Conservation (phyloP, 1,284 basidiomycete genomes). For the Ustilago crameri region DNA sequence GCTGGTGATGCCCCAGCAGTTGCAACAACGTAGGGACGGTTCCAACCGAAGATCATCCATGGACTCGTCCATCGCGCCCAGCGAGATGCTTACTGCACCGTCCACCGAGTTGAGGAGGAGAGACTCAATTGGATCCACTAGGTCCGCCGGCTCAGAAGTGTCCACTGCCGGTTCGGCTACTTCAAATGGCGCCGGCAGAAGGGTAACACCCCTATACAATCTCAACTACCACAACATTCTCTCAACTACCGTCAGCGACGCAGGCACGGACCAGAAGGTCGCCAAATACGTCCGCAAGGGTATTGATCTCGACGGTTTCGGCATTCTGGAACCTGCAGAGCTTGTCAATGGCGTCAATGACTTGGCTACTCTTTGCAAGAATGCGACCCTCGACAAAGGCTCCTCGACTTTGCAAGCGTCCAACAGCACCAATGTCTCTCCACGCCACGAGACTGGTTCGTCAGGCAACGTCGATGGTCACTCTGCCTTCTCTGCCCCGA, state of each 20-base stretch:
- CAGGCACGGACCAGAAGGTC: conserved; percentile 92
- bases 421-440: conserved; percentile 14
- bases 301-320: conserved; percentile 69
- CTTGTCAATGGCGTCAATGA: conserved; percentile 54
- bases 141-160: conserved; percentile 38
- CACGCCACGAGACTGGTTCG: conserved; percentile 22
- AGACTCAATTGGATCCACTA: conserved; percentile 45
- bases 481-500: conserved; percentile 27
- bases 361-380: conserved; percentile 29
- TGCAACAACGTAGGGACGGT: conserved; percentile 20
- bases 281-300: conserved; percentile 87
- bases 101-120: conserved; percentile 37
- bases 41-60: conserved; percentile 30
- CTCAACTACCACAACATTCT: conserved; percentile 91
- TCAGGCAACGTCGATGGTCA: conserved; percentile 24
- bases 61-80: conserved; percentile 23
- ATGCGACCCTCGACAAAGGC: conserved; percentile 5
- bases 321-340: conserved; percentile 66
- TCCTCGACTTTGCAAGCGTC: conserved; percentile 14
- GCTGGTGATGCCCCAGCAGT: conserved; percentile 73
- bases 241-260: conserved; percentile 88
- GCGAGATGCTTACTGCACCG: conserved; percentile 9
- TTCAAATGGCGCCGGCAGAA: conserved; percentile 69
- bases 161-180: conserved; percentile 35
- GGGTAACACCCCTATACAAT: conserved; percentile 93